Evolutionary conservation across 371 early-diverging fungal genomes (phyloP), one percentile per base, ranked within the genome.

Genomic region (Circinella minor): DNA sequence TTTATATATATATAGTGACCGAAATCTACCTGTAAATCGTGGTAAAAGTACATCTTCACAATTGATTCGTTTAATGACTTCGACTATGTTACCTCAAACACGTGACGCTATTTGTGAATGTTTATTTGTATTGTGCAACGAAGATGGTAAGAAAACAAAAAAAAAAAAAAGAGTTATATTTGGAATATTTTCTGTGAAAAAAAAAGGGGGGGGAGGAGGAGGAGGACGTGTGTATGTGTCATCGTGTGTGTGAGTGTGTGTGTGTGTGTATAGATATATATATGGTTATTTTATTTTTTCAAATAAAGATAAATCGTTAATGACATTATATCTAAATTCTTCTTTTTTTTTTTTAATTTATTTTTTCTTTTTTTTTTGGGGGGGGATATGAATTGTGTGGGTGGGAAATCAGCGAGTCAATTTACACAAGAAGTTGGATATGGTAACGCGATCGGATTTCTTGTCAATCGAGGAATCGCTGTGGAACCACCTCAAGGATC

Each of bases 401-500:
- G 27, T 27, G 27, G 27, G 27, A 27, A 27, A 51, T 51, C 76
- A 95, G 95, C 93, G 1, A 74, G 78, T 36, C 77, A 81, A 55
- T 88, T 98, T 70, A 88, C 92, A 54, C 81, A 86, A 61, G 88
- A 93, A 68, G 90, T 95, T 3, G 98, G 98, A 5, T 96, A 95
- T 71, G 98, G 98, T 37, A 95, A 95, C 73, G 95, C 94, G 9
- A 93, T 95, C 7, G 98, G 98, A 15, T 98, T 90, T 70, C 82
- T 98, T 59, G 81, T 91, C 65, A 90, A 87, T 47, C 83, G 87
- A 18, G 89, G 89, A 34, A 88, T 92, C 27, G 76, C 82, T 0
- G 76, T 87, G 69, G 83, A 73, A 4, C 78, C 76, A 61, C 84
- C 72, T 8, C 64, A 55, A 37, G 66, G 65, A 11, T n/a, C 57